Evolutionary conservation across 192 early-diverging fungal species (phyloP), one percentile per base, ranked within the genome.

Genomic region (Entomortierella parvispora): DNA sequence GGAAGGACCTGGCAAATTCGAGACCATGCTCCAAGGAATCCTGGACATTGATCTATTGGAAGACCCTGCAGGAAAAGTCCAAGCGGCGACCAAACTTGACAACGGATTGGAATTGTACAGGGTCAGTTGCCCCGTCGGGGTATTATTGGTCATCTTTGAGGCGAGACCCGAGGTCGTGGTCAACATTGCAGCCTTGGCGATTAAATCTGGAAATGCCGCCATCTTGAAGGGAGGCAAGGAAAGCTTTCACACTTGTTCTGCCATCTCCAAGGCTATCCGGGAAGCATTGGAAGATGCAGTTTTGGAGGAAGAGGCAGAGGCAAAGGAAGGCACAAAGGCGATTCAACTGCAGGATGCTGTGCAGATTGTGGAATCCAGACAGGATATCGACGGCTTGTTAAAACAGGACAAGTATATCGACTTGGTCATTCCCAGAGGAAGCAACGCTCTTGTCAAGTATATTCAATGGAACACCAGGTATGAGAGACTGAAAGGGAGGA

Each of bases 81-180:
- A 91, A 0, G 65, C 92, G 44, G 93, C 95, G 11, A 89, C 86
- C 25, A 83, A 87, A 55, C 82, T 99, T 37, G 96, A 97, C 79
- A 71, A 86, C 23, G 93, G 86, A 43, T 87, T 99, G 52, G 92
- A 96, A 51, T 79, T 99, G 33, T 99, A 94, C 82, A 87, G 94
- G 12, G 94, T 99, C 7, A 90, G 89, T 0, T 94, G 92, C 53
- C 96, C 98, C 33, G 94, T 99, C 17, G 98, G 98, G 23, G 96
- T 97, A 17, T 85, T 97, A 31, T 83, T 99, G 81, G 95, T 97
- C 47, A 99, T 99, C 51, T 99, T 99, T 62, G 98, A 99, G 84
- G 95, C 98, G 18, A 89, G 98, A 23, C 98, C 98, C 28, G 98
- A 99, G 81, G 98, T 99, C 2, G 95, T 98, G 28, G 98, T 97